A percentile compares a stretch with the other conserved stretches of the same genome.
These are phyloP conservation scores for Leishmania arabica DNA, from an alignment of 208 protist species.

Conservation along the genomic window DNA sequence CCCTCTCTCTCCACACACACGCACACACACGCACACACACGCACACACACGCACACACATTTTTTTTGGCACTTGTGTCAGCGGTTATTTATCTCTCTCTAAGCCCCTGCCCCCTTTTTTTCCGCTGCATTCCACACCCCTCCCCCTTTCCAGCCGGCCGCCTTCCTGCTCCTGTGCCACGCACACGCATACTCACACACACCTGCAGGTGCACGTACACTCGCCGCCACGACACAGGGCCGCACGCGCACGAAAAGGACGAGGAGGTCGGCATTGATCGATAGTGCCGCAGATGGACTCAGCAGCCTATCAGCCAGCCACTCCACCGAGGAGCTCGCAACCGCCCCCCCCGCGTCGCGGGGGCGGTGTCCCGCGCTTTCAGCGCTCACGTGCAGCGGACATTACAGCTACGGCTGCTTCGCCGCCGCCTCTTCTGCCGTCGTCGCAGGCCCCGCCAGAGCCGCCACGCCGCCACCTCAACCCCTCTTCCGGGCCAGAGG, in stretches of 20 bases:
- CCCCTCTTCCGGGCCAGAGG: not conserved
- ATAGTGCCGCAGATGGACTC: not conserved
- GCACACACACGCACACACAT: not conserved
- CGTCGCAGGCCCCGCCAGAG: slow-evolving; percentile 1
- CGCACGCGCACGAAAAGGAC: too few species aligned
- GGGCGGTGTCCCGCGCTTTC: slow-evolving; percentile 3
- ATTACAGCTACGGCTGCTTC: not conserved
- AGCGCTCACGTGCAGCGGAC: slow-evolving; percentile 14
- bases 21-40: not conserved
- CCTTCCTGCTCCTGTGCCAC: not conserved
- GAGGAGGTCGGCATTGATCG: not conserved
- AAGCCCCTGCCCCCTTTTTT: too few species aligned
- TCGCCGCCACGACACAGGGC: too few species aligned
- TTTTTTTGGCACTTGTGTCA: too few species aligned
- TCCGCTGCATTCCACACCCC: too few species aligned
- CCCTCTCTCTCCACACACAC: not conserved
- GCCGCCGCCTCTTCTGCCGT: not conserved
- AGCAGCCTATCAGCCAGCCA: not conserved
- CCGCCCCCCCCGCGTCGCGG: slow-evolving; percentile 3
- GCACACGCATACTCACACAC: slow-evolving; percentile 4
- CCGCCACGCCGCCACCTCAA: not conserved
- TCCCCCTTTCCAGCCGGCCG: too few species aligned
- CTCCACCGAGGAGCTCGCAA: slow-evolving; percentile 5
- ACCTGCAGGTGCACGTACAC: not conserved
- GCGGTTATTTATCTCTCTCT: too few species aligned